Base-by-base conservation (phyloP, 2,329 filamentous ascomycete genomes). In the Rutstroemia sp. region DNA sequence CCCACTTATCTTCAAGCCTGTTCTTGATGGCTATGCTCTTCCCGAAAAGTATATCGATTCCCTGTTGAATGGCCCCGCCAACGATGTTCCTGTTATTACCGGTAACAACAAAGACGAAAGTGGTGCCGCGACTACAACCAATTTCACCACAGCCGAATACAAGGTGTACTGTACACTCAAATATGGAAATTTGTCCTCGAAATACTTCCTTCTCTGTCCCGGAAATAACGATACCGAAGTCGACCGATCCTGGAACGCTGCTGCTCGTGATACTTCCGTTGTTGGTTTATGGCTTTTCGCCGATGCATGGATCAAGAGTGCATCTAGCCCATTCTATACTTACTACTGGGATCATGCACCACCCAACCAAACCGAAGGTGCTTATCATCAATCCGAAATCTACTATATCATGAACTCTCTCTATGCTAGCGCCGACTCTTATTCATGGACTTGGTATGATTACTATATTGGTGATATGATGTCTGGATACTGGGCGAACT, bases 321-420 rank as follows among this genome's bases (percentile, higher is more conserved):
- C 61, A 19, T 65, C 61, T 46, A 61, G 52, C 42, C 58, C 61
- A 18, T 63, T 67, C 19, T 70, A 65, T 54, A 62, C 59, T 0
- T 71, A 71, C 60, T 70, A 63, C 60, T 71, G 61, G 58, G 66
- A 61, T 1, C 66, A 66, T 44, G 58, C 66, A 1, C 68, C 67
- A 4, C 63, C 67, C 18, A 58, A 65, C 49, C 50, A 57, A 25
- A 46, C 16, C 1, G 27, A 25, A 2, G 66, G 64, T 23, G 66
- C 66, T 8, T 69, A 66, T 54, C 68, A 71, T n/a, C 23, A 23
- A 23, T 23, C 23, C 23, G 23, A 23, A 23, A 5, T 23, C 23
- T 23, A 23, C 23, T 23, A 23, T 23, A 23, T 23, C 23, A 23
- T 23, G 23, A 23, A 23, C 23, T 23, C 23, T 23, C 23, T 23